Evolutionary conservation across 2,329 filamentous ascomycete species (phyloP).

Genomic region (Metarhizium guizhouense): DNA sequence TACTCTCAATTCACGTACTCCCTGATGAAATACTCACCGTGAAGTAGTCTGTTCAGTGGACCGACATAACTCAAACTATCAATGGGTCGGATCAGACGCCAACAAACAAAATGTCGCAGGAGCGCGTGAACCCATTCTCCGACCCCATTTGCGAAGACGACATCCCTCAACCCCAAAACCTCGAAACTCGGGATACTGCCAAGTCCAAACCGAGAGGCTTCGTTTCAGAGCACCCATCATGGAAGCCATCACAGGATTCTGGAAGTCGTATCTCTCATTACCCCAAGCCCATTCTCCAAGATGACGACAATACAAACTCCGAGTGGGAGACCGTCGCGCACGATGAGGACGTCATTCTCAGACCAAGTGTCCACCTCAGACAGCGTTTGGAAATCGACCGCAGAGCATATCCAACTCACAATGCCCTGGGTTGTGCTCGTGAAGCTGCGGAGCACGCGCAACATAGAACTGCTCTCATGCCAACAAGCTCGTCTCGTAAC

Average conservation of each 20-base stretch:
- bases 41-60: slow-evolving; percentile 4
- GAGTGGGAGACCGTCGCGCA: slow-evolving; percentile 22
- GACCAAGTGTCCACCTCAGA: background rate
- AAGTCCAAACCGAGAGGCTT: background rate
- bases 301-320: slow-evolving; percentile 14
- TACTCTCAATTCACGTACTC: background rate
- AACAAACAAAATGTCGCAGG: background rate
- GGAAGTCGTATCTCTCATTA: slow-evolving; percentile 1
- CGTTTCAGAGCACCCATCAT: slow-evolving; percentile 5
- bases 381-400: background rate
- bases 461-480: background rate
- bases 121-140: slow-evolving; percentile 3
- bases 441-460: background rate
- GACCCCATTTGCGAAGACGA: slow-evolving; percentile 6
- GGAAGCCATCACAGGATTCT: background rate
- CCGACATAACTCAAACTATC: slow-evolving; percentile 1
- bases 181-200: background rate
- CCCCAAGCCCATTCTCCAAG: background rate
- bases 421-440: background rate
- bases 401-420: background rate
- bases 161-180: slow-evolving; percentile 2
- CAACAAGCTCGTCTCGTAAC: background rate
- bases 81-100: background rate
- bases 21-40: background rate
- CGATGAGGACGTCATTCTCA: background rate